Percentiles rank a stretch among this genome's conserved stretches.
Evolutionary conservation across 2,329 filamentous ascomycete genomes (phyloP).

Genomic region (Stemphylium vesicarium): DNA sequence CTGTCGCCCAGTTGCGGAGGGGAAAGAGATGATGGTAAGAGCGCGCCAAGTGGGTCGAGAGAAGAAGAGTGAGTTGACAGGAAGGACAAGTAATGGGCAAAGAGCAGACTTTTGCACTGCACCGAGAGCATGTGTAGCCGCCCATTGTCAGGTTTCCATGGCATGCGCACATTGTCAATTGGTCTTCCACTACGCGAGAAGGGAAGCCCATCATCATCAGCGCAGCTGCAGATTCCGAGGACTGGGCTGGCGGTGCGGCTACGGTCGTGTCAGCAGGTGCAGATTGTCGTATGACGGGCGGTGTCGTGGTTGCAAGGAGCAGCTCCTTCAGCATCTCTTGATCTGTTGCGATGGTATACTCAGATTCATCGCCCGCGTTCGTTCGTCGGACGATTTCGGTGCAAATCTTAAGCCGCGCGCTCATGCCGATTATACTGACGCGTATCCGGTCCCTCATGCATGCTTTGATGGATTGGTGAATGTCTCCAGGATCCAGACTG

Average conservation of each 20-base stretch:
- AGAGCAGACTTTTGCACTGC: constrained; percentile 85
- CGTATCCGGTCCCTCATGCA: constrained; percentile 84
- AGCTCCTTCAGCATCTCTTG: constrained; percentile 87
- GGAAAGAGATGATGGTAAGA: constrained; percentile 51
- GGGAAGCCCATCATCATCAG: constrained; percentile 99
- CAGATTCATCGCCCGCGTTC: constrained; percentile 76
- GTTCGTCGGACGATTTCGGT: constrained; percentile 86
- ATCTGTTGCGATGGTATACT: constrained; percentile 85
- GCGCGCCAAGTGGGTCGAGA: constrained; percentile 69
- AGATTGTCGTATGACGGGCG: constrained; percentile 77
- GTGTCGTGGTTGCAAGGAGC: constrained; percentile 86
- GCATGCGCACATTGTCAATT: constrained; percentile 83
- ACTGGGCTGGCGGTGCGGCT: constrained; percentile 31
- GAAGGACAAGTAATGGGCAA: constrained; percentile 89
- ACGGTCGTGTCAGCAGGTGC: constrained; percentile 31
- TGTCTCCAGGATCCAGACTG: constrained; percentile 91
- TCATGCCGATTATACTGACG: constrained; percentile 86
- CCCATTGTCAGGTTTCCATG: constrained; percentile 82
- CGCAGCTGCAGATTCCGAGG: constrained; percentile 54
- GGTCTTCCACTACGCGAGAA: constrained; percentile 76
- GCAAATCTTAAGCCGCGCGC: constrained; percentile 91
- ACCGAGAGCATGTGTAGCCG: constrained; percentile 90
- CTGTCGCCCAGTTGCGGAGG: constrained; percentile 86
- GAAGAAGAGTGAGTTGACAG: constrained; percentile 88
- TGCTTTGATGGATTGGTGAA: constrained; percentile 83